Evolutionary conservation across 495 filamentous ascomycete genomes (phyloP).

Genomic region (Aspergillus egyptiacus): DNA sequence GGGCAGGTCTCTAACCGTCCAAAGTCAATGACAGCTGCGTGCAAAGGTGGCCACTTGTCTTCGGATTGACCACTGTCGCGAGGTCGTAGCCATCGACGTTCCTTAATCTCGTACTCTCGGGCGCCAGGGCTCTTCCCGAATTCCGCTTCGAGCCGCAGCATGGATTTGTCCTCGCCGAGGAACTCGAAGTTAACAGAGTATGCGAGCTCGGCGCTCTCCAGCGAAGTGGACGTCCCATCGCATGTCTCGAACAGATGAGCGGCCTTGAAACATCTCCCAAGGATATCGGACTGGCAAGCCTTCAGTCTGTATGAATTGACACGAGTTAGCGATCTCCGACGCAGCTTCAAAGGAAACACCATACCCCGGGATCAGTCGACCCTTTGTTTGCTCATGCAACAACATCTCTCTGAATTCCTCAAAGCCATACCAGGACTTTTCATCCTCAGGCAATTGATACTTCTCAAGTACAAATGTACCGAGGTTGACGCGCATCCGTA

Average conservation of each 20-base stretch:
- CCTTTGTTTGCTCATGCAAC: constrained; percentile 30
- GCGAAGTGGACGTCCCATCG: constrained; percentile 27
- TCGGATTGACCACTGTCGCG: constrained; percentile 13
- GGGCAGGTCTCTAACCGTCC: constrained; percentile 21
- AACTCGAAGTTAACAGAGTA: constrained; percentile 43
- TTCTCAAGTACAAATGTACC: constrained; percentile 46
- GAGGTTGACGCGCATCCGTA: constrained; percentile 53
- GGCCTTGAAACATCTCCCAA: constrained; percentile 25
- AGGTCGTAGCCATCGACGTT: constrained; percentile 32
- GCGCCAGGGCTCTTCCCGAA: constrained; percentile 22
- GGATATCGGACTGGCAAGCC: constrained; percentile 19
- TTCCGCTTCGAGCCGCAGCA: constrained; percentile 35
- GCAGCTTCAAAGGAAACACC: constrained; percentile 3
- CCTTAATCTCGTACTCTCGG: constrained; percentile 26
- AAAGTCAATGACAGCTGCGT: constrained; percentile 33
- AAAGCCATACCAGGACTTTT: constrained; percentile 32
- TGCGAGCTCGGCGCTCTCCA: constrained; percentile 24
- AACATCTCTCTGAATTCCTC: constrained; percentile 48
- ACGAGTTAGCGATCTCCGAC: constrained; percentile 1
- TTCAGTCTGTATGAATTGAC: constrained; percentile 16
- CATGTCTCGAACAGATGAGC: constrained; percentile 44
- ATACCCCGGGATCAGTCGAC: constrained; percentile 36
- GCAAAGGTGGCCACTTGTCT: constrained; percentile 24
- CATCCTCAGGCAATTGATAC: constrained; percentile 35
- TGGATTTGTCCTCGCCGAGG: constrained; percentile 17